Conservation (phyloP, 192 early-diverging fungal species). For the Mortierella claussenii region DNA sequence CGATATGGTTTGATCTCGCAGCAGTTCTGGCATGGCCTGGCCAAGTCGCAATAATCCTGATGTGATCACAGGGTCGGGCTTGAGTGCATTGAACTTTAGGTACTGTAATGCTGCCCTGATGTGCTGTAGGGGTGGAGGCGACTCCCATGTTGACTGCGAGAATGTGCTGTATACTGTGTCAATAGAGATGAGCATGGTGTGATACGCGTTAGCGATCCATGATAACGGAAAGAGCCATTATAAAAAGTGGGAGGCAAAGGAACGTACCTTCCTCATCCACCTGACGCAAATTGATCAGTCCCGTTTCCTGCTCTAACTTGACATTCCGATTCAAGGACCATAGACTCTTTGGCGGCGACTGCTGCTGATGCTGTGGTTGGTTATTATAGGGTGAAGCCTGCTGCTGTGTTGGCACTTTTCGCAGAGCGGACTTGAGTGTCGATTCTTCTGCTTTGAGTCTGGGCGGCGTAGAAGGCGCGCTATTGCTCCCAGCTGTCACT, state of each 20-base stretch:
- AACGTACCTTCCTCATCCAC: constrained; percentile 44
- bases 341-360: constrained; percentile 7
- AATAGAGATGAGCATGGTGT: not conserved
- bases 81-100: constrained; percentile 39
- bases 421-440: constrained; percentile 18
- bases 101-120: constrained; percentile 33
- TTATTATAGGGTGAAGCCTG: not conserved
- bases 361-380: constrained; percentile 7
- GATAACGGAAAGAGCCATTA: no score
- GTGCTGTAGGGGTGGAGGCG: constrained; percentile 41
- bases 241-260: no score
- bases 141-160: constrained; percentile 23
- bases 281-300: constrained; percentile 28
- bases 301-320: constrained; percentile 29
- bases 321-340: constrained; percentile 28
- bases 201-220: not conserved
- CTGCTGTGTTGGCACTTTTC: constrained; percentile 32
- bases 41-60: constrained; percentile 39
- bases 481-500: constrained; percentile 14
- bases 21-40: constrained; percentile 30
- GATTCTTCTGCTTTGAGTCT: constrained; percentile 37
- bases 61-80: constrained; percentile 42
- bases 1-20: constrained; percentile 22
- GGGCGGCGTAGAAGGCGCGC: constrained; percentile 45
- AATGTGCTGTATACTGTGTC: constrained; percentile 32